Conservation (phyloP, 805 yeast species). For the Kodamaea fukazawae region DNA sequence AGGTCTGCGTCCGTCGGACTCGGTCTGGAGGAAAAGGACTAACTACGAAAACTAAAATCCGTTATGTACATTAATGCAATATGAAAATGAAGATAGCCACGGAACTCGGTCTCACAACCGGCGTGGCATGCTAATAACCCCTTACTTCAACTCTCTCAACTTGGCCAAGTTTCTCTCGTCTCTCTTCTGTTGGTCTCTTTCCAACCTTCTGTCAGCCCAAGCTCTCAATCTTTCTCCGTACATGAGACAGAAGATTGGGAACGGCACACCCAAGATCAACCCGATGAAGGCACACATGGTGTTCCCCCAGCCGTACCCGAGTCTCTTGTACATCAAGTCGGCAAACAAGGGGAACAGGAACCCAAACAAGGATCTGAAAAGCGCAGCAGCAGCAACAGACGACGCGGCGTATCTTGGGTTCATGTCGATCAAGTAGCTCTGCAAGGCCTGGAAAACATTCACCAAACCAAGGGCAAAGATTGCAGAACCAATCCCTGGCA, state of each 20-base stretch:
- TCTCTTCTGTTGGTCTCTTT: constrained; percentile 43
- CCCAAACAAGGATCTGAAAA: constrained; percentile 65
- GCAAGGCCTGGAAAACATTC: constrained; percentile 66
- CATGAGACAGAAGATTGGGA: constrained; percentile 55
- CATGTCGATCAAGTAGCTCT: constrained; percentile 68
- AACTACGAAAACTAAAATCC: too few relatives aligned
- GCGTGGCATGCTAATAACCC: constrained; percentile 3
- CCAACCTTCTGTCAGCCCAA: constrained; percentile 56
- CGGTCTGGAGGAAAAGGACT: too few relatives aligned
- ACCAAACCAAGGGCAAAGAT: constrained; percentile 59
- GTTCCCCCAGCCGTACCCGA: constrained; percentile 73
- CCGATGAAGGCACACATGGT: constrained; percentile 60
- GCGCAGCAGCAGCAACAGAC: constrained; percentile 66
- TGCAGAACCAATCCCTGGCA: constrained; percentile 60
- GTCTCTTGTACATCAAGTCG: constrained; percentile 48
- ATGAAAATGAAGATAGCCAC: too few relatives aligned
- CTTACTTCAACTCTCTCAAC: constrained; percentile 15
- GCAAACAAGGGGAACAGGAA: constrained; percentile 70
- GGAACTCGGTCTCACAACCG: too few relatives aligned
- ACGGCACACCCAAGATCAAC: constrained; percentile 60
- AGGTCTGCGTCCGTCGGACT: too few relatives aligned
- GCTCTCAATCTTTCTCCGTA: constrained; percentile 56
- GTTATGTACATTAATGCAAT: too few relatives aligned
- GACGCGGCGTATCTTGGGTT: constrained; percentile 67
- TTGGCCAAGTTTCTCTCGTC: constrained; percentile 42